A percentile compares a stretch with the other conserved stretches of the same genome.
Evolutionary conservation across 2,329 filamentous ascomycete genomes (phyloP).

Genomic region (Ascocoryne sarcoides): DNA sequence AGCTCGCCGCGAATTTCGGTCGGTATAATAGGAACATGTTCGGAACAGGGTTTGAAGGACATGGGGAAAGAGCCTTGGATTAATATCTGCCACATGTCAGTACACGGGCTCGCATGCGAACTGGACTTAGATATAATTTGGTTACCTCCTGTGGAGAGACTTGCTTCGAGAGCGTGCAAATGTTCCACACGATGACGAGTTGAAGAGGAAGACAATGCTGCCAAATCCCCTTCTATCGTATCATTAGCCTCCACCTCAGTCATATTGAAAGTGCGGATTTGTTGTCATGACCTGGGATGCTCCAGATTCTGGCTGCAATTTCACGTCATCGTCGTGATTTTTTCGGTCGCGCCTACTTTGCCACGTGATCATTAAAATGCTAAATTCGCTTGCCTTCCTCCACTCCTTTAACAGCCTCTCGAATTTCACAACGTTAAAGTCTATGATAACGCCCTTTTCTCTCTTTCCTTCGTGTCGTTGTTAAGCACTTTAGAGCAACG

Average conservation of each 20-base stretch:
- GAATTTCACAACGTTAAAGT: too few species aligned
- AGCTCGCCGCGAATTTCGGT: constrained; percentile 73
- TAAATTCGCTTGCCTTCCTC: too few species aligned
- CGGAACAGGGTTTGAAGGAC: constrained; percentile 71
- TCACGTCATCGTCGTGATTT: constrained; percentile 1
- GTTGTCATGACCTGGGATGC: constrained; percentile 24
- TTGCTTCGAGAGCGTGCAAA: constrained; percentile 48
- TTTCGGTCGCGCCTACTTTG: too few species aligned
- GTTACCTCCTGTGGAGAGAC: constrained; percentile 45
- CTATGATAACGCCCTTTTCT: too few species aligned
- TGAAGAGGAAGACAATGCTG: constrained; percentile 52
- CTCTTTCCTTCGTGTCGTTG: too few species aligned
- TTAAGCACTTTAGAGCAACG: too few species aligned
- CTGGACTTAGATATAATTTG: neutral
- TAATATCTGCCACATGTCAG: constrained; percentile 26
- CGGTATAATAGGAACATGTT: constrained; percentile 80
- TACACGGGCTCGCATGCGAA: neutral
- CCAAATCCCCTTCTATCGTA: constrained; percentile 38
- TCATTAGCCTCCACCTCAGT: constrained; percentile 40
- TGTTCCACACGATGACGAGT: constrained; percentile 46
- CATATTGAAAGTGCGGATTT: constrained; percentile 32
- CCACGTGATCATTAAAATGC: too few species aligned
- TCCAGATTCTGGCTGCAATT: neutral
- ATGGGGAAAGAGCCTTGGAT: constrained; percentile 34
- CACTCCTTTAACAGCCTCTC: too few species aligned